Base-by-base conservation (phyloP, 139 green algal genomes). In the Chlamydomonas sphaeroides region DNA sequence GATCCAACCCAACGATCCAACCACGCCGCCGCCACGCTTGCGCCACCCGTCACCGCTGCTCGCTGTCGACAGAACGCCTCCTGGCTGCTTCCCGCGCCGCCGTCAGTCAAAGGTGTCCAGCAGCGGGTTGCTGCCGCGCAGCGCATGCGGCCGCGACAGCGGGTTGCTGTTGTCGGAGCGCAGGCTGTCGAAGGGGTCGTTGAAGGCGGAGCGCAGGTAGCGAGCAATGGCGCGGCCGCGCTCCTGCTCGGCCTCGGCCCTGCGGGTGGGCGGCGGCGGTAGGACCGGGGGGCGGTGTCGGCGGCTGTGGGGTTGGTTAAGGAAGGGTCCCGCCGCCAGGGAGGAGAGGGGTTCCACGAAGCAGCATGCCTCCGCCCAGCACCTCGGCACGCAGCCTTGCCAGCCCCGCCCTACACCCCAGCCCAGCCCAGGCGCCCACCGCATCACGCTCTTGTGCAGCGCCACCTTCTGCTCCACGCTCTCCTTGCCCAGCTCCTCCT, bases 141-240 rank as follows among this genome's bases (percentile, higher is more conserved):
- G 65, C 35, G 63, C 63, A 51, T 84, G 65, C 35, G 21, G 35
- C 35, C 77, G 48, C 32, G 48, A 32, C 25, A 84, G 65, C 28
- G 65, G 65, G 77, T 84, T 84, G 77, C 39, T 48, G 77, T 84
- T 61, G 42, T 70, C 77, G 28, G 42, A 67, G 45, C 20, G 63
- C 18, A 75, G 35, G 10, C 32, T 1, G 35, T 84, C 77, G 77
- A 76, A 84, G 49, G 77, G 77, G 48, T 84, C 77, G 33, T 75
- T 67, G 65, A 84, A 84, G 65, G 77, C 77, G 33, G n/a, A 35
- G 15, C 65, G 65, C 14, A 84, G 63, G 77, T 84, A 84, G 1
- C 17, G 36, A 48, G 56, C 77, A 35, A 84, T 84, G 65, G 65
- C 65, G 35, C 77, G 65, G 35, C 77, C 77, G 36, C 77, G 77